Evolutionary conservation across 2,329 filamentous ascomycete species (phyloP).

Genomic region (Botrytis cinerea): DNA sequence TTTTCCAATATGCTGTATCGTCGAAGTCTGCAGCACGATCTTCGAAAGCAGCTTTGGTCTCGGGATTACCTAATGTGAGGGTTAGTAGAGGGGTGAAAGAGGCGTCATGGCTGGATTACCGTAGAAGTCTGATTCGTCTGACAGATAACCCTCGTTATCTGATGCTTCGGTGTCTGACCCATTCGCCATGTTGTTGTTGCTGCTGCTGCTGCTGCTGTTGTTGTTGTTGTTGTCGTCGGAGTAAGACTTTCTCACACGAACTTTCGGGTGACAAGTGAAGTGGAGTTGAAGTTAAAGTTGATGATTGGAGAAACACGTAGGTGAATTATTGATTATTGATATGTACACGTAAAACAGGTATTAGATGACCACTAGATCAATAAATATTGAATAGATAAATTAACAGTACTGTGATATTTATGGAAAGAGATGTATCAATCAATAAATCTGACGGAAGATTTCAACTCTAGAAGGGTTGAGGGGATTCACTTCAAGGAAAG

Average conservation of each 20-base stretch:
- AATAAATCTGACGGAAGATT: background rate
- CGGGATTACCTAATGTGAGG: conserved; percentile 53
- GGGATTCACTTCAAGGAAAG: conserved; percentile 11
- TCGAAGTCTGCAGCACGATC: conserved; percentile 54
- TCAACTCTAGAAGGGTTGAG: background rate
- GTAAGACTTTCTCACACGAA: background rate
- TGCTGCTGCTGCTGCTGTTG: conserved; percentile 28
- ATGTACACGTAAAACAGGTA: background rate
- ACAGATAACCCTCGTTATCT: conserved; percentile 32
- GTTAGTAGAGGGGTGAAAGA: conserved; percentile 26
- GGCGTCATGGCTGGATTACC: conserved; percentile 44
- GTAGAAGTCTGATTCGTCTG: conserved; percentile 57
- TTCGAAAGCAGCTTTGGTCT: conserved; percentile 51
- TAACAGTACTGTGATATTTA: background rate
- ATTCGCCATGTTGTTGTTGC: conserved; percentile 28
- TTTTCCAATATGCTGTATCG: conserved; percentile 51
- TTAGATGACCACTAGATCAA: conserved; percentile 6
- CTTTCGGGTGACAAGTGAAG: background rate
- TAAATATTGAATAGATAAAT: no score
- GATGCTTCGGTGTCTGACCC: conserved; percentile 12
- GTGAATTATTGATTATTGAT: background rate
- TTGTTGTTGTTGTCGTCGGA: conserved; percentile 18
- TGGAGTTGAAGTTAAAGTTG: background rate
- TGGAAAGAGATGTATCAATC: background rate
- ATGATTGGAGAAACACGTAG: background rate